Base-by-base conservation (phyloP, 2,329 filamentous ascomycete species). In the Drechslera avenae region DNA sequence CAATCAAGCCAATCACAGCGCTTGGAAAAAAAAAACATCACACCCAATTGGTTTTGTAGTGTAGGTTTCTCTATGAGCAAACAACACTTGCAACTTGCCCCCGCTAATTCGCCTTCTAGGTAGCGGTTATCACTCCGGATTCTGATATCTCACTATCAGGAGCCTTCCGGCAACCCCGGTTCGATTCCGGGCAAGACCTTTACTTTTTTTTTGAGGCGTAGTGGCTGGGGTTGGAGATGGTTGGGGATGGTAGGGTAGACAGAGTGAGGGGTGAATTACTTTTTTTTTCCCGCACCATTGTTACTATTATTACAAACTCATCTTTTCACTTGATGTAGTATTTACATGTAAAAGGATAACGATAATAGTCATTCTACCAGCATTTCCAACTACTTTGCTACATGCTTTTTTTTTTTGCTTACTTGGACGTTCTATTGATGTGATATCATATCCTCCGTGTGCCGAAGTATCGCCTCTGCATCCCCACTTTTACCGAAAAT, bases 121-220 rank as follows among this genome's bases (percentile, higher is more conserved):
- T 46, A 51, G 48, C 48, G 48, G 48, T 51, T 51, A 51, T 51
- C 48, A 51, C 48, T 51, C 43, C 48, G 48, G 48, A 51, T 51
- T 51, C 48, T 51, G 48, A 51, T 51, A 12, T 26, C 13, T 32
- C 3, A 1, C 10, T 17, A 32, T 50, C 23, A 28, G 31, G 6
- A 30, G 2, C 28, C 17, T 51, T 51, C 48, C 48, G 48, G 48
- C 48, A 51, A 51, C 48, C 48, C 48, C 48, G 36, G 48, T 51
- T 51, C 48, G 48, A 50, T 36, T 50, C 48, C 36, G 48, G 48
- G 48, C 48, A 50, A 50, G 48, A 50, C 48, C 48, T 50, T 39
- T 10, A 5, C 3, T 35, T 10, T 30, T 35, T 45, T 33, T 39
- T 50, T 46, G 3, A 3, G 14, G 14, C 5, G 13, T 16, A 13